Base-by-base conservation (phyloP, 2,329 filamentous ascomycete species). In the Aspergillus pseudoviridinutans region DNA sequence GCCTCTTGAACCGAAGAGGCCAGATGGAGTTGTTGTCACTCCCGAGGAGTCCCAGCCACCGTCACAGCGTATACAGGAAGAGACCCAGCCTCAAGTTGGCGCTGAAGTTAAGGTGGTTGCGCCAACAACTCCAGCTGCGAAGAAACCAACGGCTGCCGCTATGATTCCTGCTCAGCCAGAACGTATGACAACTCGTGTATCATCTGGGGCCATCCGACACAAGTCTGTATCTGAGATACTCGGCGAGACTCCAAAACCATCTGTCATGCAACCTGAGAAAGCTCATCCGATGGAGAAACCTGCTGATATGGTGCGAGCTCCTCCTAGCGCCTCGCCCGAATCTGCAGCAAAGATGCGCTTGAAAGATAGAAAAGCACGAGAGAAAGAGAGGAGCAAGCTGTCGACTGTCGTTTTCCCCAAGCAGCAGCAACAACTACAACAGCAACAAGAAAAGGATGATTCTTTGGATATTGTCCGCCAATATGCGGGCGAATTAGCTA, bases 331-430 rank as follows among this genome's bases (percentile, higher is more conserved):
- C 20, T 64, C 66, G 10, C 68, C 70, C 20, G 71, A 71, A 47
- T 70, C 71, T 50, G 66, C 72, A 44, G 70, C 73, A 24, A 73
- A 72, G 50, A 72, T 76, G 60, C 72, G 79, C 29, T 67, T 77
- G 35, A 78, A 76, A 46, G 81, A 83, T 58, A 76, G 76, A 42
- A 85, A 83, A 63, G 79, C 83, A 32, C 83, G 80, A 61, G 81
- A 84, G 52, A 88, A 86, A 60, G 78, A 80, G 58, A 70, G 77
- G 67, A 85, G 81, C 61, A 88, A 88, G 64, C 79, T 88, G 14
- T 91, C 88, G 1, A 90, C 86, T 0, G 90, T 94, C 3, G 82
- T 93, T 0, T 94, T 95, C 69, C 87, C 89, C 2, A 91, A 90
- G 67, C 84, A 86, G 55, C 77, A 80, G 62, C 63, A 79, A 53